Evolutionary conservation across 1,284 basidiomycete species (phyloP), one percentile per base, ranked within the genome.

Genomic region (Cryptococcus wingfieldii): DNA sequence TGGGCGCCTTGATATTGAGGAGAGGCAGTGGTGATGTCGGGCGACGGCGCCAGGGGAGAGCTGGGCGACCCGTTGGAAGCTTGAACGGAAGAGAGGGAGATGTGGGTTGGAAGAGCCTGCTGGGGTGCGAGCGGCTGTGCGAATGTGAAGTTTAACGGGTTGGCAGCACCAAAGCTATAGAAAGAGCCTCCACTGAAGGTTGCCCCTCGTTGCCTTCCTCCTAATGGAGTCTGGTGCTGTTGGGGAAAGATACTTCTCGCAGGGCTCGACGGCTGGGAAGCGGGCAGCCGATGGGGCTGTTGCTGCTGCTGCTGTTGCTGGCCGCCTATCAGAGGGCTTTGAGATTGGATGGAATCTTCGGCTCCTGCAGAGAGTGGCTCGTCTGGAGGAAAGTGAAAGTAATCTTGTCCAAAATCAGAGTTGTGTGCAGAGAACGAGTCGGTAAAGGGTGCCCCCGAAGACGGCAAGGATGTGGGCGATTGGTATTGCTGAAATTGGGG

Each of bases 181-280:
- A 69, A 68, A 12, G 61, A 64, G 2, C 64, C 64, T 5, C 71
- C 73, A 57, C 71, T 74, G 34, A 75, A 68, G 0, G 73, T 75
- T 10, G 73, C 69, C 2, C 73, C 69, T 28, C 73, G 50, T 55
- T 71, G 71, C 38, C 73, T 58, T 38, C 70, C 69, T 27, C 19
- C 45, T 25, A 46, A 16, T 46, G 45, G 27, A 16, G 41, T 23
- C 45, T 18, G 16, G 3, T 27, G 31, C 25, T 31, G 25, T 23
- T 46, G 45, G 12, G 45, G 19, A 25, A 25, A 69, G 28, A 62
- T 65, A 6, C 63, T 65, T 25, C 71, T 58, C 5, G 67, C 66
- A 0, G 74, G 74, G 54, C 65, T 68, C 2, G 70, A 66, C 0
- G 74, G 74, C 50, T 76, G 74, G 2, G 70, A 72, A 3, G 70